Percentiles rank a stretch among this genome's conserved stretches.
phyloP scores from a whole-genome alignment of 805 yeast species.

The Saturnispora ahearnii region DNA sequence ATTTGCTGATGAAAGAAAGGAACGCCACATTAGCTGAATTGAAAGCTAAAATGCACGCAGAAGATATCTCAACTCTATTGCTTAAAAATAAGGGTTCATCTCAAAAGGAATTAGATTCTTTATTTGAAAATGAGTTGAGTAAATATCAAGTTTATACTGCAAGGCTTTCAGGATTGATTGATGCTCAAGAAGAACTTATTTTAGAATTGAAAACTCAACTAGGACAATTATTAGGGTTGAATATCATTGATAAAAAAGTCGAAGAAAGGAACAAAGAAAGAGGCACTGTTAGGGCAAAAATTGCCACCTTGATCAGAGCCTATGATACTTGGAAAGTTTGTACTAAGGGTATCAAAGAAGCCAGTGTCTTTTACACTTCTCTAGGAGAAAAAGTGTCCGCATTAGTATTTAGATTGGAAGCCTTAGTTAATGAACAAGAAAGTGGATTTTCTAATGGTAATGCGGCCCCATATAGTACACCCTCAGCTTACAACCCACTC shows the following conservation, averaged over 20 bases:
- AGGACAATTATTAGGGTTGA: conserved; percentile 36
- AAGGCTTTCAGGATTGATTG: conserved; percentile 60
- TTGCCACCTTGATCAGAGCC: conserved; percentile 38
- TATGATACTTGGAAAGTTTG: conserved; percentile 51
- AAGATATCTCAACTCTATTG: conserved; percentile 74
- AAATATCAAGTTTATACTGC: conserved; percentile 65
- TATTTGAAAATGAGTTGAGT: conserved; percentile 63
- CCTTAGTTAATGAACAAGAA: conserved; percentile 23
- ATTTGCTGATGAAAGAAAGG: conserved; percentile 56
- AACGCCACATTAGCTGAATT: conserved; percentile 50
- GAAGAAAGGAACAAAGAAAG: conserved; percentile 34
- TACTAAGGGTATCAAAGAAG: conserved; percentile 50
- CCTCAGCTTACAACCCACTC: conserved; percentile 42
- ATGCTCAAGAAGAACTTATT: conserved; percentile 49
- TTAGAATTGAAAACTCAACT: conserved; percentile 34
- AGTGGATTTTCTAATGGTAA: conserved; percentile 2
- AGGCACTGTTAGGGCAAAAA: conserved; percentile 30
- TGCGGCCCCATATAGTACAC: conserved; percentile 37
- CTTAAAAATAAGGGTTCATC: conserved; percentile 48
- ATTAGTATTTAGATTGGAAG: conserved; percentile 21
- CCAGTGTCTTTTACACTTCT: conserved; percentile 48
- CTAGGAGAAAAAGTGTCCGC: conserved; percentile 29
- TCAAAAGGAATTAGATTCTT: conserved; percentile 35
- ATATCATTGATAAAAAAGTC: conserved; percentile 36
- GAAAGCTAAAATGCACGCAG: conserved; percentile 62